Evolutionary conservation across 192 early-diverging fungal genomes (phyloP), one percentile per base, ranked within the genome.

Genomic region (Dimargaris xerosporica): DNA sequence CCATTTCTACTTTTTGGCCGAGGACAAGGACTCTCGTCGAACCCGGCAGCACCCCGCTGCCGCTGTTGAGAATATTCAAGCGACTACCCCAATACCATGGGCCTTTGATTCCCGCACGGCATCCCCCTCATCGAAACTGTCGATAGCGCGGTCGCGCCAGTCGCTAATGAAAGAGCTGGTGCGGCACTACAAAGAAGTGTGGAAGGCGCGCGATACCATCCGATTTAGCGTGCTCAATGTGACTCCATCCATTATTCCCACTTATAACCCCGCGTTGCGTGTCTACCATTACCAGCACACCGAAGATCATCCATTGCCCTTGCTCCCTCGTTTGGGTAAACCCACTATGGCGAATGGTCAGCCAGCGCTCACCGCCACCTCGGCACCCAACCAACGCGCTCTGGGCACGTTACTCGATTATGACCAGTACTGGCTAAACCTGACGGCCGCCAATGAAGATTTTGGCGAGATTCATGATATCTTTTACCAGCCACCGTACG

Each of bases 191-290:
- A 23, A 58, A 5, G 16, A 5, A 9, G 61, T 76, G 9, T 54
- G 56, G 25, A 41, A 25, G 5, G 62, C 53, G 15, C 43, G 13
- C 13, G 67, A 77, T 29, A 13, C 62, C 21, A 51, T 47, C 19
- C 64, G 74, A 19, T 73, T 70, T 47, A 71, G 66, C 2, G 69
- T 76, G 2, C 72, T 76, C 9, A 70, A 73, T 4, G 74, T 88
- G 0, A 72, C 80, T 12, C 86, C 86, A 2, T 78, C 82, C 47
- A 74, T 88, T 0, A 66, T 88, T 12, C 86, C 86, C 23, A 77
- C 72, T 12, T 84, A 79, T 59, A 67, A 78, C 51, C 86, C 84
- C 4, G 68, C 75, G 0, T 80, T 85, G 58, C 79, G 83, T n/a
- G 67, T 85, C 0, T 78, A 78, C 44, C 65, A 73, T 46, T 86